These are phyloP conservation scores for Sordariomycetes sp. DNA, from an alignment of 2,329 filamentous ascomycete species.

Conservation along the genomic window DNA sequence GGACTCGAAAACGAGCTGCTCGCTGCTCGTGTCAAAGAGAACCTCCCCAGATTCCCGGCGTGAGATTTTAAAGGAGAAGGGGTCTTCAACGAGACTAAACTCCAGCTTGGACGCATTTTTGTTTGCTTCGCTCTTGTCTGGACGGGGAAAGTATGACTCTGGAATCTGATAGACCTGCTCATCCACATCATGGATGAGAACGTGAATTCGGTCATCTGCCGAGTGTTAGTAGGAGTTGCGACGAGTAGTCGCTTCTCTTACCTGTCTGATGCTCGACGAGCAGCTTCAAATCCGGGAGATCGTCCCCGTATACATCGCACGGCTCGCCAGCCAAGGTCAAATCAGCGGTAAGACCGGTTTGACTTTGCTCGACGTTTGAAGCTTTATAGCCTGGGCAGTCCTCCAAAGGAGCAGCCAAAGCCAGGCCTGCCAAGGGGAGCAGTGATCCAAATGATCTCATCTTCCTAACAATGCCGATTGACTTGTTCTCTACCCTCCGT, in stretches of 20 bases:
- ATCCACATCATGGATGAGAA: slow-evolving; percentile 59
- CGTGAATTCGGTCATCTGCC: slow-evolving; percentile 55
- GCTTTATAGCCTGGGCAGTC: slow-evolving; percentile 57
- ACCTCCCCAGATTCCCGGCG: slow-evolving; percentile 24
- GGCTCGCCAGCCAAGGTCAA: slow-evolving; percentile 12
- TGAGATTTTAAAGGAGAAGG: slow-evolving; percentile 55
- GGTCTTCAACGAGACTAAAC: slow-evolving; percentile 18
- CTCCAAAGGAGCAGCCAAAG: background rate
- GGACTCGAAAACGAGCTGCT: slow-evolving; percentile 59
- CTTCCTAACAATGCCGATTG: no score
- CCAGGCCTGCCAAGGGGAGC: background rate
- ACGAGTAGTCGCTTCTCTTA: slow-evolving; percentile 10
- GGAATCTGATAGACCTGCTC: slow-evolving; percentile 63
- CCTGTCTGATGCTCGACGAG: slow-evolving; percentile 57
- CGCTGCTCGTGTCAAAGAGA: slow-evolving; percentile 58
- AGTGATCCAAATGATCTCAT: no score
- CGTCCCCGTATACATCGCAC: slow-evolving; percentile 13
- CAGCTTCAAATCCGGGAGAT: slow-evolving; percentile 27
- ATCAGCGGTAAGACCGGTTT: slow-evolving; percentile 37
- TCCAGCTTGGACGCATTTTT: slow-evolving; percentile 25
- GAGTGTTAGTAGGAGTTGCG: background rate
- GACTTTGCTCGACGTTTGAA: slow-evolving; percentile 40
- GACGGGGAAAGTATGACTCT: slow-evolving; percentile 52
- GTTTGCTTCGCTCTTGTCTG: slow-evolving; percentile 21
- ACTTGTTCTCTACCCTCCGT: no score